These are phyloP conservation scores for Pichia deserticola DNA, from an alignment of 805 yeast genomes.

Conservation along the genomic window DNA sequence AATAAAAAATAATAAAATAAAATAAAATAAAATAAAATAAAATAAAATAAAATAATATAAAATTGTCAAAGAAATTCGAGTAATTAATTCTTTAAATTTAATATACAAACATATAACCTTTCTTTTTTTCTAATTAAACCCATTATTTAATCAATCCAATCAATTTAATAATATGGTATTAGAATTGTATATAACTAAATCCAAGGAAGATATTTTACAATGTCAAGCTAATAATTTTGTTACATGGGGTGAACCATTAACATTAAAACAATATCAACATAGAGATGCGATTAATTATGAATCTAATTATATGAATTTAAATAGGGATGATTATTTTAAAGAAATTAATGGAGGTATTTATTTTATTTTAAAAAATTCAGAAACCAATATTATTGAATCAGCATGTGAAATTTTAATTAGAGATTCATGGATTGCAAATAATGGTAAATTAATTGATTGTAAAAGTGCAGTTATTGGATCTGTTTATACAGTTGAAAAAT, in stretches of 20 bases:
- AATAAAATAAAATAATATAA: background rate
- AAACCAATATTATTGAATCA: slow-evolving; percentile 7
- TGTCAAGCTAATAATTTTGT: slow-evolving; percentile 1
- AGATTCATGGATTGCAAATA: slow-evolving; percentile 13
- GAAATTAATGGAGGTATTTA: slow-evolving; percentile 10
- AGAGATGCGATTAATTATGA: slow-evolving; percentile 2
- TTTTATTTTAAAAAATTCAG: slow-evolving; percentile 20
- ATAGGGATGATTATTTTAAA: background rate
- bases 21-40: too few relatives aligned
- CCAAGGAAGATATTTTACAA: background rate
- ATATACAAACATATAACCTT: too few relatives aligned
- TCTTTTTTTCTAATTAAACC: background rate
- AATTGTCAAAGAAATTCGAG: background rate
- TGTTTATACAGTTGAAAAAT: slow-evolving; percentile 43
- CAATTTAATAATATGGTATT: background rate
- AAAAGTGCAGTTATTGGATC: slow-evolving; percentile 42
- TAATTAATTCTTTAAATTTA: background rate
- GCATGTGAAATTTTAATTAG: slow-evolving; percentile 25
- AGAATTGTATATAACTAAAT: background rate
- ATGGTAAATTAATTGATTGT: slow-evolving; percentile 3
- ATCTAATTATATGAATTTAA: background rate
- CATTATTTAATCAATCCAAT: too few relatives aligned
- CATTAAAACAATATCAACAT: background rate
- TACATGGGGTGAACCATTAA: background rate
- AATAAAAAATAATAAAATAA: too few relatives aligned